A percentile compares a stretch with the other conserved stretches of the same genome.
phyloP scores from a whole-genome alignment of 495 filamentous ascomycete genomes.

The Daldinia vernicosa region DNA sequence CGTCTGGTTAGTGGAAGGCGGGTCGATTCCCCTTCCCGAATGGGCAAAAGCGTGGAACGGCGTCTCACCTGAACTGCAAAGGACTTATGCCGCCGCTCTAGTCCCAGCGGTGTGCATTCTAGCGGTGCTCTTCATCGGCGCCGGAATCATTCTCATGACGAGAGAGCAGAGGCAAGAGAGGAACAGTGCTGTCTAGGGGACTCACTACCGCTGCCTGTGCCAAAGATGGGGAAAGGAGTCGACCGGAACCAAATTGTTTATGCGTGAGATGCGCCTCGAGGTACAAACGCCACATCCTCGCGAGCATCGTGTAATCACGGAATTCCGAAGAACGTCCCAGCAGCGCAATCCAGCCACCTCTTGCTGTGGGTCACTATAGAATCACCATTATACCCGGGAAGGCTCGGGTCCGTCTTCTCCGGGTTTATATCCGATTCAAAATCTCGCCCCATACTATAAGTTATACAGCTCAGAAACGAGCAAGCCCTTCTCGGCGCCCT shows the following conservation, averaged over 20 bases:
- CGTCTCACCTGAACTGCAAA: conserved; percentile 24
- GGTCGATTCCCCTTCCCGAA: conserved; percentile 30
- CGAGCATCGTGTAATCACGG: not conserved
- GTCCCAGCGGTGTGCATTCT: conserved; percentile 24
- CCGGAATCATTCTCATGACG: conserved; percentile 24
- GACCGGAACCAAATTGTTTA: not conserved
- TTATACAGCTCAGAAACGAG: not conserved
- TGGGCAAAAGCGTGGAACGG: conserved; percentile 45
- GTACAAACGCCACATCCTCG: not conserved
- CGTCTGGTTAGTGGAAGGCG: conserved; percentile 36
- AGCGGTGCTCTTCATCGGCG: conserved; percentile 26
- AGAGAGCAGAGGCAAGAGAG: conserved; percentile 18
- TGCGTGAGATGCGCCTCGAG: conserved; percentile 1
- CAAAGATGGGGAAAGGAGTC: not conserved
- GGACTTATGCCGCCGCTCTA: conserved; percentile 33
- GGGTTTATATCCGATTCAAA: not conserved
- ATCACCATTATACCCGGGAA: not conserved
- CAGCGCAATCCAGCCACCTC: not conserved
- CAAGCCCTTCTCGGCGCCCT: not conserved
- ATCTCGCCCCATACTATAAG: not conserved
- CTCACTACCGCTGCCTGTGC: not conserved
- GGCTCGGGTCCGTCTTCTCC: not conserved
- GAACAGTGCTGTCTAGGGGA: conserved; percentile 8
- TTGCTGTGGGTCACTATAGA: not conserved
- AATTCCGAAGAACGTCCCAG: conserved; percentile 9